Percentiles rank a stretch among this genome's conserved stretches.
These are phyloP conservation scores for Beta lomatogona DNA, from an alignment of 179 eudicot genomes.

Conservation along the genomic window DNA sequence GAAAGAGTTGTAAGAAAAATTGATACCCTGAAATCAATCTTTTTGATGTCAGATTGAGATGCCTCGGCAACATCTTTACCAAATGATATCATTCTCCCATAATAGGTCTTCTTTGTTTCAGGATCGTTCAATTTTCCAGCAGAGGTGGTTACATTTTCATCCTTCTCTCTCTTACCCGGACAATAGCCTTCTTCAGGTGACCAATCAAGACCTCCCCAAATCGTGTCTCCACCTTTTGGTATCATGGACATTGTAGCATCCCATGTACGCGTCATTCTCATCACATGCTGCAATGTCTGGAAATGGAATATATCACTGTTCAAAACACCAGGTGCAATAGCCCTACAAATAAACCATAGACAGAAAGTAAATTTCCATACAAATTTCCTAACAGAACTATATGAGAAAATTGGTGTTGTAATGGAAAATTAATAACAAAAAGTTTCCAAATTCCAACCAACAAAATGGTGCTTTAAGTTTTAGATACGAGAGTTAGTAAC, in stretches of 20 bases:
- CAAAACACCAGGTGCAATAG: constrained; percentile 82
- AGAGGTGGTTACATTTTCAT: constrained; percentile 37
- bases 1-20: neutral
- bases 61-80: constrained; percentile 81
- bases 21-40: constrained; percentile 80
- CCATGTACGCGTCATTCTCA: constrained; percentile 99
- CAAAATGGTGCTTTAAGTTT: neutral
- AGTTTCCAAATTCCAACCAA: neutral
- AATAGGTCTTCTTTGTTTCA: constrained; percentile 40
- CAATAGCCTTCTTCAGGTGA: constrained; percentile 83
- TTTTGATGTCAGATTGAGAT: constrained; percentile 56
- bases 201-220: constrained; percentile 98
- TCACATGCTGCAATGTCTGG: constrained; percentile 84
- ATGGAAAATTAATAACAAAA: too few species aligned
- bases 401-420: too few species aligned
- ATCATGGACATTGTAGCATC: constrained; percentile 98
- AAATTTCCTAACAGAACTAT: neutral
- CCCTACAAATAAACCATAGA: constrained; percentile 49
- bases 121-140: constrained; percentile 30
- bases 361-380: neutral
- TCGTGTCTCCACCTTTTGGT: constrained; percentile 90
- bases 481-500: neutral
- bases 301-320: constrained; percentile 73
- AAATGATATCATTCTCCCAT: constrained; percentile 88
- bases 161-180: constrained; percentile 46